Evolutionary conservation across 108 stramenopile species (phyloP), one percentile per base, ranked within the genome.

Genomic region (Fragilariopsis cylindrus): DNA sequence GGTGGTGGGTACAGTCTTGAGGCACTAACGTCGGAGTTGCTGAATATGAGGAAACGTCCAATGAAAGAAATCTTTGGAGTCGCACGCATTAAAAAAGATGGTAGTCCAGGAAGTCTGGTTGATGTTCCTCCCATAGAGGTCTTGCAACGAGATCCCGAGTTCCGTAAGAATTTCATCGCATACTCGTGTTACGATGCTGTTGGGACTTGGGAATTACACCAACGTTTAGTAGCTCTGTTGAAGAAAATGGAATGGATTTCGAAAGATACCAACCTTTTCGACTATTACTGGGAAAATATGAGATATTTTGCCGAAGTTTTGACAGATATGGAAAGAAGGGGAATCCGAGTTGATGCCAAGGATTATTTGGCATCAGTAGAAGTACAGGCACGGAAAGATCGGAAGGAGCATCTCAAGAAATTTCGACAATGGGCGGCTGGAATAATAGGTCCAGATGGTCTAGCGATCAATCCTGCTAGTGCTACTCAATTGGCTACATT

Each of bases 21-120:
- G 69, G 88, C 93, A 6, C 75, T 99, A 60, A 93, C 95, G 9
- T 69, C 76, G 8, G 83, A 89, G 53, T 62, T 96, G 13, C 57
- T 97, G 47, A 43, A 16, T 45, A 48, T 70, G 42, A 74, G 84
- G n/a, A 99, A 99, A 73, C 62, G 68, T 47, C 91, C 97, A 13
- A 99, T 99, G 99, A 97, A 96, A 76, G 95, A 98, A 76, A 80
- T 96, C n/a, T 96, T 96, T 81, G 95, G 95, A 40, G 86, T 93
- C 12, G 75, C 82, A 6, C 87, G 93, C 62, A 55, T 90, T 21
- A 80, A 87, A 53, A 96, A 90, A 70, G 96, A 98, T 82, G 99
- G 98, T 8, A 86, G 85, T 7, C 82, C 78, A 4, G 96, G 97
- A 5, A 84, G 79, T 18, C 21, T 96, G 1, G 65, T 90, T 30